A percentile compares a stretch with the other conserved stretches of the same genome.
phyloP scores from a whole-genome alignment of 371 early-diverging fungal genomes.

The Mucor circinelloides region DNA sequence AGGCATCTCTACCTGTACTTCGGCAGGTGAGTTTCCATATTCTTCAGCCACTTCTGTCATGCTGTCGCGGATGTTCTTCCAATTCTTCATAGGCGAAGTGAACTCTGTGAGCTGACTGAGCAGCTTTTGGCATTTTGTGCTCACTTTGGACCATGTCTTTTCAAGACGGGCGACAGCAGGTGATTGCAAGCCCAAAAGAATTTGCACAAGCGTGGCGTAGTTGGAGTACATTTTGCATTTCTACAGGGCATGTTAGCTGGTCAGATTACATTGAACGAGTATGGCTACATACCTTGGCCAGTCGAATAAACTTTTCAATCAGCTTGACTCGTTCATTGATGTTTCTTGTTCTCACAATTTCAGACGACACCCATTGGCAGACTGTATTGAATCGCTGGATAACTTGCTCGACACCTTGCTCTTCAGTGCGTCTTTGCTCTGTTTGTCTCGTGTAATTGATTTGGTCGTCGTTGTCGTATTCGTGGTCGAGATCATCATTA shows the following conservation, averaged over 20 bases:
- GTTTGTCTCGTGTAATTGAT: conserved; percentile 26
- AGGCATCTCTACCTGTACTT: conserved; percentile 44
- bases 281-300: conserved; percentile 59
- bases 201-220: conserved; percentile 66
- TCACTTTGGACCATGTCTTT: conserved; percentile 65
- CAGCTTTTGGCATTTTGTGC: conserved; percentile 47
- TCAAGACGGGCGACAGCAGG: conserved; percentile 62
- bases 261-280: too few species aligned
- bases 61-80: conserved; percentile 66
- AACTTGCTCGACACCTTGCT: conserved; percentile 54
- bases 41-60: conserved; percentile 67
- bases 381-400: conserved; percentile 71
- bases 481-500: background rate
- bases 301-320: conserved; percentile 71
- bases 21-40: conserved; percentile 48
- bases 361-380: conserved; percentile 74
- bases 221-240: conserved; percentile 67
- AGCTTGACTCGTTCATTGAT: conserved; percentile 61
- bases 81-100: conserved; percentile 65
- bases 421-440: conserved; percentile 16
- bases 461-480: conserved; percentile 8
- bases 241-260: conserved; percentile 27
- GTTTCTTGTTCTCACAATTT: conserved; percentile 58
- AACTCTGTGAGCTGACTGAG: conserved; percentile 59
- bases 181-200: conserved; percentile 66